phyloP scores from a whole-genome alignment of 2,329 filamentous ascomycete species.

The Curvularia lunata region DNA sequence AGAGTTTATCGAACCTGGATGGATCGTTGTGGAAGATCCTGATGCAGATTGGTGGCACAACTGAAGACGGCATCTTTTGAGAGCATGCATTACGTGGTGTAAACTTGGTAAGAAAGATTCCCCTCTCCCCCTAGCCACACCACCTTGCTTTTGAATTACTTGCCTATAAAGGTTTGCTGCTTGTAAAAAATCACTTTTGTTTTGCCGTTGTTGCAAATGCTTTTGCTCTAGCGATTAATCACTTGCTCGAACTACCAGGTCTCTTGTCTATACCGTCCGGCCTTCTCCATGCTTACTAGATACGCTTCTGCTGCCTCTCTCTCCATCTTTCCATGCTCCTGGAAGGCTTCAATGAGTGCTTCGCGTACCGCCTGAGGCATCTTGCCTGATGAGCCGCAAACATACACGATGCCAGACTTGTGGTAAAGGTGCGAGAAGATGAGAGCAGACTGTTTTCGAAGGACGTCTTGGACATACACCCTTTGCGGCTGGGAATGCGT shows the following conservation, averaged over 20 bases:
- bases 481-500: slow-evolving; percentile 56
- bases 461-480: slow-evolving; percentile 71
- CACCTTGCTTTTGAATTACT: not conserved
- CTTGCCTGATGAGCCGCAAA: slow-evolving; percentile 68
- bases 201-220: not conserved
- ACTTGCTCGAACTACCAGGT: slow-evolving; percentile 62
- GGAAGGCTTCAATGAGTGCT: slow-evolving; percentile 68
- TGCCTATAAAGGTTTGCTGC: not conserved
- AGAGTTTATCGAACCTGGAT: slow-evolving; percentile 14
- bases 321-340: slow-evolving; percentile 48
- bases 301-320: slow-evolving; percentile 62
- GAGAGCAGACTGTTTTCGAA: slow-evolving; percentile 58
- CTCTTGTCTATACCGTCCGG: slow-evolving; percentile 70
- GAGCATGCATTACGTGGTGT: not conserved
- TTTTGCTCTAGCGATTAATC: not conserved
- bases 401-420: slow-evolving; percentile 60
- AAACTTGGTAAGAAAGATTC: not conserved
- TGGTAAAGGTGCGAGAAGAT: slow-evolving; percentile 62
- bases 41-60: not conserved
- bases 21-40: slow-evolving; percentile 10
- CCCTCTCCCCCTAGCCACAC: not conserved
- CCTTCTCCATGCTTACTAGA: slow-evolving; percentile 65
- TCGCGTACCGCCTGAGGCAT: slow-evolving; percentile 75
- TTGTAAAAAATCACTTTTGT: not conserved
- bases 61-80: not conserved